Percentiles rank a stretch among this genome's conserved stretches.
Evolutionary conservation across 2,329 filamentous ascomycete genomes (phyloP).

Genomic region (Didymella pomorum): DNA sequence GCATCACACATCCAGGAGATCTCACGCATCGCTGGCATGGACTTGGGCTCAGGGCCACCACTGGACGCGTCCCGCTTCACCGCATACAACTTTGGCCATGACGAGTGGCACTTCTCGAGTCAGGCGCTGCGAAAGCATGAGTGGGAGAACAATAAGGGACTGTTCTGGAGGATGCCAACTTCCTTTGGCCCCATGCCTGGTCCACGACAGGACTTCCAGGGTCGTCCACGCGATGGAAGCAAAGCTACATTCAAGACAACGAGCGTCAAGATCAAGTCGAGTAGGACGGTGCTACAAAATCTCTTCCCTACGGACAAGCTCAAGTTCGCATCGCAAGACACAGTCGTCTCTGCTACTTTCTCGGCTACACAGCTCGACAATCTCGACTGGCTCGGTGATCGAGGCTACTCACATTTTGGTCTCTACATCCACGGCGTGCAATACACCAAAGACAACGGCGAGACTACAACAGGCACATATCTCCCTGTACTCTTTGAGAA

Average conservation of each 20-base stretch:
- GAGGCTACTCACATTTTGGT: constrained; percentile 65
- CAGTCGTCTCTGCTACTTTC: constrained; percentile 51
- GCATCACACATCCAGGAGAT: constrained; percentile 66
- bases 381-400: constrained; percentile 68
- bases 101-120: constrained; percentile 64
- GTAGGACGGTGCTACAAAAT: constrained; percentile 52
- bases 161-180: constrained; percentile 55
- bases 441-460: constrained; percentile 61
- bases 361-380: constrained; percentile 52
- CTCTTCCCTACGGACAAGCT: constrained; percentile 50
- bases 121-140: constrained; percentile 61
- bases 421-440: constrained; percentile 70
- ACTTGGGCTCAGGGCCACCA: constrained; percentile 51
- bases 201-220: constrained; percentile 45
- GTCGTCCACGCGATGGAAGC: constrained; percentile 31
- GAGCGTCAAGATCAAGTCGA: constrained; percentile 53
- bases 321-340: constrained; percentile 50
- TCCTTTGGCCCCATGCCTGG: constrained; percentile 53
- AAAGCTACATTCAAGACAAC: constrained; percentile 49
- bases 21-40: constrained; percentile 62
- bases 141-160: constrained; percentile 52
- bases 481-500: constrained; percentile 67
- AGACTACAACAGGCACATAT: constrained; percentile 60
- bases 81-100: constrained; percentile 65
- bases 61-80: constrained; percentile 52